Evolutionary conservation across 2,329 filamentous ascomycete species (phyloP).

Genomic region (Arthrobotrys megalospora): DNA sequence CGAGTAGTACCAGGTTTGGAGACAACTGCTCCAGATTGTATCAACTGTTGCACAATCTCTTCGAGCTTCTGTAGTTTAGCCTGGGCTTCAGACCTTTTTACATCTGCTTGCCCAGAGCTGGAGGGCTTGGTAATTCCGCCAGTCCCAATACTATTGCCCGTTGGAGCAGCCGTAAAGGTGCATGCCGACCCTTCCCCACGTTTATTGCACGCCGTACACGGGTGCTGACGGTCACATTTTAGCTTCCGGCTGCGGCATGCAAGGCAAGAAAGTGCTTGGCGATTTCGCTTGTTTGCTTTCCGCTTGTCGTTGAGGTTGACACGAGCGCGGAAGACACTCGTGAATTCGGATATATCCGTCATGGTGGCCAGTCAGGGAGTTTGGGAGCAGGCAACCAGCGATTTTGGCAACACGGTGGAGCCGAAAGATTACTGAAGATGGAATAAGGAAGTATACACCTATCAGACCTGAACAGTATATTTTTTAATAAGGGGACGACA

Average conservation of each 20-base stretch:
- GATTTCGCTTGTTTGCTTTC: conserved; percentile 68
- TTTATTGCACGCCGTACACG: conserved; percentile 68
- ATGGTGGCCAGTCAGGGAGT: conserved; percentile 19
- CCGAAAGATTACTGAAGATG: conserved; percentile 56
- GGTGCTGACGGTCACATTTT: conserved; percentile 68
- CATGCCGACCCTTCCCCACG: conserved; percentile 65
- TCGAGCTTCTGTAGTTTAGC: conserved; percentile 68
- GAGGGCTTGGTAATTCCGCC: conserved; percentile 41
- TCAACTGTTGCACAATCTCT: conserved; percentile 68
- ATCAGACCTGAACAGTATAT: conserved; percentile 1
- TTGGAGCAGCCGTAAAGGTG: conserved; percentile 22
- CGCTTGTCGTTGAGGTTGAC: conserved; percentile 66
- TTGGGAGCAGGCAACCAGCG: not conserved
- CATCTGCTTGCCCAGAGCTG: conserved; percentile 1
- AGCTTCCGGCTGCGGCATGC: conserved; percentile 69
- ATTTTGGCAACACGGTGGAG: conserved; percentile 44
- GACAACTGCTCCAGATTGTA: conserved; percentile 62
- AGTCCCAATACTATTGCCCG: not conserved
- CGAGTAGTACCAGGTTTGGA: conserved; percentile 64
- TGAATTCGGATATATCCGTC: conserved; percentile 62
- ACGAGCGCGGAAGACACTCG: conserved; percentile 68
- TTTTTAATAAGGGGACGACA: conserved; percentile 9
- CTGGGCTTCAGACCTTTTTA: conserved; percentile 67
- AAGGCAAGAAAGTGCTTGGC: conserved; percentile 69
- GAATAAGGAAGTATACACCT: conserved; percentile 18